A percentile compares a stretch with the other conserved stretches of the same genome.
Evolutionary conservation across 192 early-diverging fungal genomes (phyloP).

Genomic region (Mortierella claussenii): DNA sequence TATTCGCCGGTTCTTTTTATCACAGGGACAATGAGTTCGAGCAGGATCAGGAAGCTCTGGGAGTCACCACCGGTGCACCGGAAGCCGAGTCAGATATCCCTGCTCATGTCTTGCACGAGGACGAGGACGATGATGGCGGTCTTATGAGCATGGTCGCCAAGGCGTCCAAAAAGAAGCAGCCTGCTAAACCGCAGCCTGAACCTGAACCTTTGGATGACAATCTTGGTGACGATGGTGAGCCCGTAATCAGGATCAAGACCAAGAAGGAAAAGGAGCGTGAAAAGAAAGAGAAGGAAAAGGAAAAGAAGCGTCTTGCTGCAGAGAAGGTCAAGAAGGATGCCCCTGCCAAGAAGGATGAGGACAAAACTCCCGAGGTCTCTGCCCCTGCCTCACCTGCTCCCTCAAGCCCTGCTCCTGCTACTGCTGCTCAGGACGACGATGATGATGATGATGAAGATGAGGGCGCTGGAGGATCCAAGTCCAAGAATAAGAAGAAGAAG

Average conservation of each 20-base stretch:
- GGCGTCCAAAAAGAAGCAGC: slow-evolving; percentile 55
- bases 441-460: slow-evolving; percentile 57
- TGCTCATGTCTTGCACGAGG: slow-evolving; percentile 36
- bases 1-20: background rate
- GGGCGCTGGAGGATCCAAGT: slow-evolving; percentile 55
- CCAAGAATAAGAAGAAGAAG: slow-evolving; percentile 69
- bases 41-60: slow-evolving; percentile 56
- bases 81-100: slow-evolving; percentile 33
- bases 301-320: slow-evolving; percentile 60
- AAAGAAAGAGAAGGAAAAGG: slow-evolving; percentile 80
- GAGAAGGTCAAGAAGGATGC: slow-evolving; percentile 57
- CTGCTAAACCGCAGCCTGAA: slow-evolving; percentile 17
- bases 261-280: slow-evolving; percentile 92
- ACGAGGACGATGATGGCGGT: slow-evolving; percentile 77
- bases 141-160: slow-evolving; percentile 67
- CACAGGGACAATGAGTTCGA: slow-evolving; percentile 66
- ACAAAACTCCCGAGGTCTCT: slow-evolving; percentile 53
- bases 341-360: slow-evolving; percentile 43
- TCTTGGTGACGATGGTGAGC: slow-evolving; percentile 57
- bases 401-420: slow-evolving; percentile 34
- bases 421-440: slow-evolving; percentile 46
- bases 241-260: slow-evolving; percentile 68
- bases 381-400: slow-evolving; percentile 52
- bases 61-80: slow-evolving; percentile 29
- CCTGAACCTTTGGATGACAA: slow-evolving; percentile 42